These are phyloP conservation scores for Boletus smithii DNA, from an alignment of 1,284 basidiomycete species.

Conservation along the genomic window DNA sequence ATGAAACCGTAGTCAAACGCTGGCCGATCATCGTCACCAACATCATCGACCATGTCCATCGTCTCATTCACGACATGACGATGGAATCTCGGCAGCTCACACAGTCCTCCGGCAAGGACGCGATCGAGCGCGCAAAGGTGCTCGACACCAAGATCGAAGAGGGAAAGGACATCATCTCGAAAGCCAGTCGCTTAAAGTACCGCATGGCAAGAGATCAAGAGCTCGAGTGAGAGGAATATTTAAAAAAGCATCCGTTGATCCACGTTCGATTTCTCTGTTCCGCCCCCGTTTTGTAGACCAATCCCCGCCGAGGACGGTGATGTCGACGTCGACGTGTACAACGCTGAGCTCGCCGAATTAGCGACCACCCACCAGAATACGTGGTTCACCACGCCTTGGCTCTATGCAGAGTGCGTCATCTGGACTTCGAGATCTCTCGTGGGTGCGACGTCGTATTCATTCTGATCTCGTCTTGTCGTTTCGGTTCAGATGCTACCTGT, in stretches of 20 bases:
- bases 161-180: slow-evolving; percentile 78
- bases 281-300: slow-evolving; percentile 42
- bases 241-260: too few relatives aligned
- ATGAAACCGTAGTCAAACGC: slow-evolving; percentile 56
- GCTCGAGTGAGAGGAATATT: slow-evolving; percentile 73
- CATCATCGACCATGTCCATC: slow-evolving; percentile 71
- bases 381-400: slow-evolving; percentile 93
- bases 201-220: slow-evolving; percentile 81
- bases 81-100: slow-evolving; percentile 20
- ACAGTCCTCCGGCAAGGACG: slow-evolving; percentile 10
- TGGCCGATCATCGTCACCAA: slow-evolving; percentile 91
- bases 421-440: neutral
- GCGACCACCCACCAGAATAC: slow-evolving; percentile 54
- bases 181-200: slow-evolving; percentile 82
- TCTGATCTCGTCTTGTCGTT: slow-evolving; percentile 1
- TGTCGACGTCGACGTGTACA: slow-evolving; percentile 66
- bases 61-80: slow-evolving; percentile 51
- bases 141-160: slow-evolving; percentile 53
- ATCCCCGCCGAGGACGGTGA: slow-evolving; percentile 77
- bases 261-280: too few relatives aligned
- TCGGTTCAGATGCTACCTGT: slow-evolving; percentile 60
- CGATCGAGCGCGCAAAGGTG: slow-evolving; percentile 14
- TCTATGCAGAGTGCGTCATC: slow-evolving; percentile 80
- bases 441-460: neutral
- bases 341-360: slow-evolving; percentile 61